A percentile compares a stretch with the other conserved stretches of the same genome.
Evolutionary conservation across 2,329 filamentous ascomycete genomes (phyloP).

Genomic region (Venturiaceae sp.): DNA sequence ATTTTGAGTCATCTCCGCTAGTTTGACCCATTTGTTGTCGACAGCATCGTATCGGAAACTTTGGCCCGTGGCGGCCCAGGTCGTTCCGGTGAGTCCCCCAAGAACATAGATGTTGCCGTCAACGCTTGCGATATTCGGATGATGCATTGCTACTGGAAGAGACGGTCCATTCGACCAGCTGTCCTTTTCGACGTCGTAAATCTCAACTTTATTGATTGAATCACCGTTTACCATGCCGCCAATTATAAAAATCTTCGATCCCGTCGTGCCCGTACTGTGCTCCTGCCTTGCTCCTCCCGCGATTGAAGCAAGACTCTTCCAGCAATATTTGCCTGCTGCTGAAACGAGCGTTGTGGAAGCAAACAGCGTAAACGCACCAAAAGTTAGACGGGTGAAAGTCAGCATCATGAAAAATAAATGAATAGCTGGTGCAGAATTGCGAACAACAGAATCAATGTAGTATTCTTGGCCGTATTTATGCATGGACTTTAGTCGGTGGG

Average conservation of each 20-base stretch:
- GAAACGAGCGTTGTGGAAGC: neutral
- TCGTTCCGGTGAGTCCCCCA: neutral
- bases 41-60: neutral
- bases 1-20: constrained; percentile 9
- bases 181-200: neutral
- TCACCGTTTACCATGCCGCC: neutral
- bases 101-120: neutral
- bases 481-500: neutral
- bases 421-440: neutral
- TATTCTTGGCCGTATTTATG: neutral
- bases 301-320: neutral
- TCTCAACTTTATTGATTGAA: neutral
- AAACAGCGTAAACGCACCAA: neutral
- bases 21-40: constrained; percentile 9
- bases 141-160: neutral
- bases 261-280: neutral
- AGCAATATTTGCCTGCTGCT: neutral
- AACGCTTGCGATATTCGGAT: neutral
- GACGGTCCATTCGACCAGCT: neutral
- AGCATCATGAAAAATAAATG: neutral
- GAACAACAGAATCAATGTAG: neutral
- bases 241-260: neutral
- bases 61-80: neutral
- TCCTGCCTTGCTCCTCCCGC: neutral
- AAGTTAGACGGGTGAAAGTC: neutral